Conservation (phyloP, 768 basidiomycete species). For the Baorangia bicolor region DNA sequence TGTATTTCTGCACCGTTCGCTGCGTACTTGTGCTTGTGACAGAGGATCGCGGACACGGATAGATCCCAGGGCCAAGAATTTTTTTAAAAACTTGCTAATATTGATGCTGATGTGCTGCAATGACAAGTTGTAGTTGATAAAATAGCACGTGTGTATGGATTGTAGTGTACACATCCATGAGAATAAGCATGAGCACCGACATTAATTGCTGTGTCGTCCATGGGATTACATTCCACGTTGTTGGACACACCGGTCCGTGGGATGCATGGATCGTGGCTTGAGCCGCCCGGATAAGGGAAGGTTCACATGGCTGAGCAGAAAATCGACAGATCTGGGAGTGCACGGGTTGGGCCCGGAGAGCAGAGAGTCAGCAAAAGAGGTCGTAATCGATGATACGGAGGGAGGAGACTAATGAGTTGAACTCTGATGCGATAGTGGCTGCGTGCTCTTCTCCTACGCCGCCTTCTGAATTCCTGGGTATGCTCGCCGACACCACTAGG, state of each 20-base stretch:
- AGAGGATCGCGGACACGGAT: background rate
- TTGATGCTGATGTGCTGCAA: background rate
- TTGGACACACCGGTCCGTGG: background rate
- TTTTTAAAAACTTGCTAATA: background rate
- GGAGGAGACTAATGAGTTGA: constrained; percentile 53
- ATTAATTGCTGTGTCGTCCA: background rate
- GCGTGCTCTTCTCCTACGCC: constrained; percentile 34
- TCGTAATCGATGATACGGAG: constrained; percentile 65
- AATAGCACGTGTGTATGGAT: too few species aligned
- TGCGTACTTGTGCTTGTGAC: background rate
- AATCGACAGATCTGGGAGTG: background rate
- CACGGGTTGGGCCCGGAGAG: background rate
- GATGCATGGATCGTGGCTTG: background rate
- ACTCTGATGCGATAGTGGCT: constrained; percentile 43
- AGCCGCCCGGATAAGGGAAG: background rate
- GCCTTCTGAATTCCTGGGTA: constrained; percentile 49
- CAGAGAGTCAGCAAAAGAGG: constrained; percentile 57
- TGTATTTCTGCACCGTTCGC: background rate
- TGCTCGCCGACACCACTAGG: constrained; percentile 81
- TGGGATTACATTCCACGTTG: constrained; percentile 5
- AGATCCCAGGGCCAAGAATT: background rate
- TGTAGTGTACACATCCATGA: background rate
- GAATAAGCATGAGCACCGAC: background rate
- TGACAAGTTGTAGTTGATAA: background rate
- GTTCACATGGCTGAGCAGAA: background rate